Base-by-base conservation (phyloP, 352 stramenopile genomes). In the Chrysophaeum taylorii region DNA sequence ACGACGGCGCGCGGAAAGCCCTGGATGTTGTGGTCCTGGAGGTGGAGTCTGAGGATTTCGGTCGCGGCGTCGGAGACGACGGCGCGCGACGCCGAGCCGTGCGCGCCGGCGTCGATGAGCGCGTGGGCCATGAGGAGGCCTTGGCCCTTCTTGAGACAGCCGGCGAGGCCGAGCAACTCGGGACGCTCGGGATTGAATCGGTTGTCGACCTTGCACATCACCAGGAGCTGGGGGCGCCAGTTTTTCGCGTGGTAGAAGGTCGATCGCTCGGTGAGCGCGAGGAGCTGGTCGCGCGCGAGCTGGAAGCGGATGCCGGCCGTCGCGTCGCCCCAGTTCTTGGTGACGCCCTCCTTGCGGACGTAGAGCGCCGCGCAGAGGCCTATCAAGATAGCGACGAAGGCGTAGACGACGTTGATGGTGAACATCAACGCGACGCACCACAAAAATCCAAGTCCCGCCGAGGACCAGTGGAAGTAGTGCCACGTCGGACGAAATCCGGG, bases 401-500 rank as follows among this genome's bases (percentile, higher is more conserved):
- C 71, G 35, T 80, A 73, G 64, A 66, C 37, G 74, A 64, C 81
- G 60, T 38, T 76, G 39, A 88, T 82, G 27, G 85, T 69, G 23
- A 91, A 82, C 74, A 86, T 87, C 41, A 92, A 70, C 9, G 70
- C 75, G 50, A 87, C 50, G 60, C 84, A 89, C 73, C 81, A 79
- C 31, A 87, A 31, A 37, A 79, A 79, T 25, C 85, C 85, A 48
- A 86, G 62, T 1, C 89, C 75, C 38, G 76, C 78, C 5, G 81
- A 80, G 35, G 70, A 78, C 84, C 85, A 90, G 76, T 89, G 82
- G 73, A 87, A 91, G 72, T 84, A 88, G 31, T 75, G 72, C 74
- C 81, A 91, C 21, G 79, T 85, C 25, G 85, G 85, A 15, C 85
- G 78, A 69, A 89, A 92, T 48, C 84, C 82, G 27, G 85, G 84